These are phyloP conservation scores for Achaetomiella virescens DNA, from an alignment of 495 filamentous ascomycete species.

Conservation along the genomic window DNA sequence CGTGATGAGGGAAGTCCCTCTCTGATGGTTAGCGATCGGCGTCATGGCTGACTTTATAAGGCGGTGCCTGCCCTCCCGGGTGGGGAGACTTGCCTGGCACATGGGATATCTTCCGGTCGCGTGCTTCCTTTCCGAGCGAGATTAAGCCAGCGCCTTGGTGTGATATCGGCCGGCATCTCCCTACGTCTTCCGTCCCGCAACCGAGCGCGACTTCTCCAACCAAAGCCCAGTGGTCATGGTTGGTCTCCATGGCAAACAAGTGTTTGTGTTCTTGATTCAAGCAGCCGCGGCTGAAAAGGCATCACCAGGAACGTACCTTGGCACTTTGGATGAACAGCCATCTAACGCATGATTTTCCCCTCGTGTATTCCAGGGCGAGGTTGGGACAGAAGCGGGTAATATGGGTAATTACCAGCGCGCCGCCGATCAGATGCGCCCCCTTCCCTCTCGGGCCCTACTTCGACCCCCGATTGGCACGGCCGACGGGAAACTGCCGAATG, in stretches of 20 bases:
- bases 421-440: constrained; percentile 16
- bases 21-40: constrained; percentile 14
- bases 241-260: background rate
- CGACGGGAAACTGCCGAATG: constrained; percentile 20
- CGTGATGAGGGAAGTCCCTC: background rate
- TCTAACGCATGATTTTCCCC: background rate
- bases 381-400: constrained; percentile 26
- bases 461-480: constrained; percentile 19
- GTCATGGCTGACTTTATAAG: constrained; percentile 10
- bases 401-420: constrained; percentile 28
- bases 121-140: constrained; percentile 24
- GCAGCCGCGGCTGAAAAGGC: constrained; percentile 9
- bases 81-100: constrained; percentile 13
- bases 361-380: constrained; percentile 11
- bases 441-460: constrained; percentile 14
- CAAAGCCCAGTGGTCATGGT: background rate
- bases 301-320: constrained; percentile 14
- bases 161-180: constrained; percentile 15
- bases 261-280: background rate
- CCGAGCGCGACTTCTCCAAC: constrained; percentile 6
- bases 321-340: constrained; percentile 27
- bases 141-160: constrained; percentile 21
- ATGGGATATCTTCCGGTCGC: constrained; percentile 20
- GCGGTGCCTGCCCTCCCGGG: constrained; percentile 6
- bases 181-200: constrained; percentile 5